Evolutionary conservation across 2,329 filamentous ascomycete species (phyloP).

Genomic region (Aspergillus awamori): DNA sequence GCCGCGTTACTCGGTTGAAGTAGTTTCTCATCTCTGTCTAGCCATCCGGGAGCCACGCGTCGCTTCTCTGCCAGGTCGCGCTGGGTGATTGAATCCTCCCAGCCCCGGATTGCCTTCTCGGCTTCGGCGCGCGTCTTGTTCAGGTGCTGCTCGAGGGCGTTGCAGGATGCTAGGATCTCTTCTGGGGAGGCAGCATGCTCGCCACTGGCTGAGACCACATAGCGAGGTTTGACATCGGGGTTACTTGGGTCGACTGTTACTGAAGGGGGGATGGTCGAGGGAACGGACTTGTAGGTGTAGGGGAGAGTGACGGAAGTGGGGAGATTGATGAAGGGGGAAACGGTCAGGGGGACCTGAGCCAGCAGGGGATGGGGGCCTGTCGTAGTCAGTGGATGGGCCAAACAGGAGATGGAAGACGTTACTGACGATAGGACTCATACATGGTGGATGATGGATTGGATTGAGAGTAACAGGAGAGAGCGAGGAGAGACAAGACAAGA

Average conservation of each 20-base stretch:
- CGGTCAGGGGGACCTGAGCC: slow-evolving; percentile 87
- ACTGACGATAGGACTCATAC: slow-evolving; percentile 51
- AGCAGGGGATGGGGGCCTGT: slow-evolving; percentile 81
- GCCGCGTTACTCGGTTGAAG: slow-evolving; percentile 52
- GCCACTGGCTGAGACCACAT: slow-evolving; percentile 76
- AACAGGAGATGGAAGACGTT: not conserved
- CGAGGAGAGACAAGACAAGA: not conserved
- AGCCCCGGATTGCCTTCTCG: slow-evolving; percentile 64
- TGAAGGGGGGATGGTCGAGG: slow-evolving; percentile 79
- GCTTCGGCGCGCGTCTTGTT: slow-evolving; percentile 69
- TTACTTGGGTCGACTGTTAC: slow-evolving; percentile 57
- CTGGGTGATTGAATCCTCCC: slow-evolving; percentile 66
- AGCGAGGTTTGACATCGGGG: slow-evolving; percentile 58
- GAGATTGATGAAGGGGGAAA: slow-evolving; percentile 90
- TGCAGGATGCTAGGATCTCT: slow-evolving; percentile 81
- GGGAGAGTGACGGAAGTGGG: slow-evolving; percentile 88
- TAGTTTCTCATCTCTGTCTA: slow-evolving; percentile 64
- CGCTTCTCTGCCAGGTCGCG: slow-evolving; percentile 66
- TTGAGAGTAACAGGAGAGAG: not conserved
- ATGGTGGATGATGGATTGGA: slow-evolving; percentile 28
- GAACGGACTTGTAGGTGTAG: slow-evolving; percentile 91
- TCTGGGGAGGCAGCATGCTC: slow-evolving; percentile 84
- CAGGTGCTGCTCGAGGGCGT: slow-evolving; percentile 75
- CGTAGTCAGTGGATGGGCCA: slow-evolving; percentile 8
- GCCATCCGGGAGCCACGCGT: slow-evolving; percentile 65